Base-by-base conservation (phyloP, 768 basidiomycete species). In the Leccinum incarnatum region DNA sequence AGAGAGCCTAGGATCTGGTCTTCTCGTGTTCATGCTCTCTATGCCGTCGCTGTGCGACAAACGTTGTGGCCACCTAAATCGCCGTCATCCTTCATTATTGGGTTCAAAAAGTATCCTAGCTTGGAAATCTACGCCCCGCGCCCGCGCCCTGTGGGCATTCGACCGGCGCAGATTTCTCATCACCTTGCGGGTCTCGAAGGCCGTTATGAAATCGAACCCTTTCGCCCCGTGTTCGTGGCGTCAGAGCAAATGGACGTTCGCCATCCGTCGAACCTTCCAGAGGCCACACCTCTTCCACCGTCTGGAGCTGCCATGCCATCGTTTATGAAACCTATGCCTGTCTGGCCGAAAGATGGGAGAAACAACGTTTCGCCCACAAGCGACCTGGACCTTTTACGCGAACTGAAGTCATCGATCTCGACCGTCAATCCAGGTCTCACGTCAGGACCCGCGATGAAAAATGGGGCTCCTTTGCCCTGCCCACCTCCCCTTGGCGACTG, bases 1-100 rank as follows among this genome's bases (percentile, higher is more conserved):
- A 74, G 78, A 12, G 81, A 84, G 62, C 69, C 76, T 21, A 69
- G 69, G 5, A 73, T 89, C 34, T 88, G 87, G 85, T 68, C 75
- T 25, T 74, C 77, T 45, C 73, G 74, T 58, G 77, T 85, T 27
- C 79, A 79, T 52, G 70, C 75, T 32, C 74, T 81, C 75, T 64
- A 79, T 62, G 63, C 72, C 73, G 72, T 60, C 64, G 54, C 64
- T 51, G 52, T 68, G 54, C 65, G 66, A 15, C 65, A 65, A 47
- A 59, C 59, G 36, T 68, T 72, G 54, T 77, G 73, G 52, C 62
- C 66, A 8, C 78, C 79, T 3, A 25, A 48, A 6, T 27, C 47
- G 12, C 47, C 79, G 21, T 75, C 32, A 32, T 32, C 72, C 25
- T 65, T 71, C 19, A 63, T 72, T 10, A 69, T 77, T 12, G 70